Evolutionary conservation across 305 asterid species (phyloP).

Genomic region (Solanum hybrid): DNA sequence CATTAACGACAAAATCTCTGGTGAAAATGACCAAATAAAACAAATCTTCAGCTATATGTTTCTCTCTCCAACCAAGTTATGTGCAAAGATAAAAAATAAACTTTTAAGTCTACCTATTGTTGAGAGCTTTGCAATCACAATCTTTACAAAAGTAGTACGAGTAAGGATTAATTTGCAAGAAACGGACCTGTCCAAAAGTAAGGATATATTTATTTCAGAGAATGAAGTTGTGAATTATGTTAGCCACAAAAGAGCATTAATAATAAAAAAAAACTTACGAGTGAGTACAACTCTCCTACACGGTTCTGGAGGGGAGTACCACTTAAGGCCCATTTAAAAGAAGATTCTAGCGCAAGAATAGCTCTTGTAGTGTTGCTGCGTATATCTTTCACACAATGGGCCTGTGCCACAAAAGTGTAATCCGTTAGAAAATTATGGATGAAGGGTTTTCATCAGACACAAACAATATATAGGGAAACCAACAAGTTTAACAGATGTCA

Average conservation of each 20-base stretch:
- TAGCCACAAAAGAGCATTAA: neutral
- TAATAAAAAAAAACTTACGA: slow-evolving; percentile 40
- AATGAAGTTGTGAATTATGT: neutral
- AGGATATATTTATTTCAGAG: neutral
- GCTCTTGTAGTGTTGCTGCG: slow-evolving; percentile 82
- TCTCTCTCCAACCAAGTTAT: neutral
- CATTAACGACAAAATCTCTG: neutral
- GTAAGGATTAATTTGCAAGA: slow-evolving; percentile 69
- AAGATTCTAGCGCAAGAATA: slow-evolving; percentile 15
- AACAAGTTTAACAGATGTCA: neutral
- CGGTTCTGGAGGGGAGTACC: neutral
- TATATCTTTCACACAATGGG: slow-evolving; percentile 82
- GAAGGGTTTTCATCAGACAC: neutral
- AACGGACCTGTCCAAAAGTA: slow-evolving; percentile 57
- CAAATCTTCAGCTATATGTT: neutral
- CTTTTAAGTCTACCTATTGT: slow-evolving; percentile 52
- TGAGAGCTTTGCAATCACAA: slow-evolving; percentile 73
- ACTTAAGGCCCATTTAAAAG: neutral
- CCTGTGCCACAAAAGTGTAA: slow-evolving; percentile 34
- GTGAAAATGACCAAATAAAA: neutral
- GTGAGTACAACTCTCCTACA: slow-evolving; percentile 25
- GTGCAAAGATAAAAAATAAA: slow-evolving; percentile 4
- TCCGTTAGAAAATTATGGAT: neutral
- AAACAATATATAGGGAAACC: neutral
- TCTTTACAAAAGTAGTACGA: slow-evolving; percentile 88